These are phyloP conservation scores for Orbilia oligospora DNA, from an alignment of 2,329 filamentous ascomycete species.

Conservation along the genomic window DNA sequence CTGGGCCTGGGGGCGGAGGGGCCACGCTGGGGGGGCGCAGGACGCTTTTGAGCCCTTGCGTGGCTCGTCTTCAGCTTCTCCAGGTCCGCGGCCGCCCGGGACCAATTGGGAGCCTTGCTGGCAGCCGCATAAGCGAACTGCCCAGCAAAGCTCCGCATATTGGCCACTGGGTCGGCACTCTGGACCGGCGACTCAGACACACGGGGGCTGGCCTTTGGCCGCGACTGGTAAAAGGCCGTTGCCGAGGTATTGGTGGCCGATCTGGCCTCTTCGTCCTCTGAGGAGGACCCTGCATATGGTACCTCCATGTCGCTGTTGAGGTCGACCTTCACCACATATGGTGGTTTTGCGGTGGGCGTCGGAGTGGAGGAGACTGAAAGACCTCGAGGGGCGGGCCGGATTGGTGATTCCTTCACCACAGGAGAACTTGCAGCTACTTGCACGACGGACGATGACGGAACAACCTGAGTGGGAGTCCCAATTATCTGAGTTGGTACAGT, in stretches of 20 bases:
- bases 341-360: conserved; percentile 33
- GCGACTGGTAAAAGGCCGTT: conserved; percentile 56
- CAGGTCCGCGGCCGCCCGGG: conserved; percentile 40
- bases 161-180: conserved; percentile 38
- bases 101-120: conserved; percentile 41
- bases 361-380: conserved; percentile 25
- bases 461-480: conserved; percentile 70
- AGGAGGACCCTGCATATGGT: conserved; percentile 39
- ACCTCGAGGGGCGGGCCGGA: conserved; percentile 63
- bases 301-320: conserved; percentile 44
- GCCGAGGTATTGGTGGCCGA: conserved; percentile 37
- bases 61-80: conserved; percentile 34
- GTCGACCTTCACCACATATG: conserved; percentile 48
- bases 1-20: conserved; percentile 29
- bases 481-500: conserved; percentile 76
- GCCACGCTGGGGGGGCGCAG: conserved; percentile 18
- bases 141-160: conserved; percentile 51
- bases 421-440: conserved; percentile 95
- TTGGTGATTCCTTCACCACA: conserved; percentile 70
- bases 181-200: conserved; percentile 52
- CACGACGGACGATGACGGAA: conserved; percentile 69
- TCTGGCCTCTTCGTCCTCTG: conserved; percentile 40
- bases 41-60: conserved; percentile 28
- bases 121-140: conserved; percentile 48
- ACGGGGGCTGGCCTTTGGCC: conserved; percentile 41